phyloP scores from a whole-genome alignment of 2,329 filamentous ascomycete species.

The Hortaea sp. region DNA sequence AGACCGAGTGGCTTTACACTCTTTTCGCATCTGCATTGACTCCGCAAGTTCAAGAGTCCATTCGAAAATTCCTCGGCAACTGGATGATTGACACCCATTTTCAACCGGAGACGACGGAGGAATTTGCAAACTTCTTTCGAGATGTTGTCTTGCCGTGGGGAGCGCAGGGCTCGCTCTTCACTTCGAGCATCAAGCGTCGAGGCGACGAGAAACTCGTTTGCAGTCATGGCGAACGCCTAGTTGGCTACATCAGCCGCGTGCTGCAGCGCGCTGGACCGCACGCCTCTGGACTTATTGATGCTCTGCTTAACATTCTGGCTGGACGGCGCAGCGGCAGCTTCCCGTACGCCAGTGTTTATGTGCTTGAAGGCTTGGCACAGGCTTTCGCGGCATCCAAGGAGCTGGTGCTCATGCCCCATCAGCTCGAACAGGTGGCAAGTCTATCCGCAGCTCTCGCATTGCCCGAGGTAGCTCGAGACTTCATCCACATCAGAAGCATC shows the following conservation, averaged over 20 bases:
- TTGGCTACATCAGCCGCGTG: constrained; percentile 26
- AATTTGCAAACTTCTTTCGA: constrained; percentile 28
- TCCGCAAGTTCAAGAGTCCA: constrained; percentile 34
- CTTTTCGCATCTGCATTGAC: constrained; percentile 33
- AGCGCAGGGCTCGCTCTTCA: constrained; percentile 35
- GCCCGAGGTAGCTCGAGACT: constrained; percentile 34
- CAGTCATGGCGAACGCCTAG: constrained; percentile 31
- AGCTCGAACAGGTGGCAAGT: constrained; percentile 26
- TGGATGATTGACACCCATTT: constrained; percentile 31
- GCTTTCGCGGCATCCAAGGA: constrained; percentile 18
- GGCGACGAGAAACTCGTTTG: constrained; percentile 24
- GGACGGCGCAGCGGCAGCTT: constrained; percentile 25
- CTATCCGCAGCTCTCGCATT: constrained; percentile 29
- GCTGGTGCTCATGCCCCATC: constrained; percentile 12
- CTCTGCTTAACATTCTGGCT: constrained; percentile 26
- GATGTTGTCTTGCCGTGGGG: constrained; percentile 38
- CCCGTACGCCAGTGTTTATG: constrained; percentile 31
- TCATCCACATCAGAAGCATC: constrained; percentile 21
- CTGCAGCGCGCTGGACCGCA: constrained; percentile 11
- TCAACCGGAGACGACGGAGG: constrained; percentile 11
- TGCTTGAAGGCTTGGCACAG: constrained; percentile 32
- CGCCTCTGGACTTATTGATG: constrained; percentile 15
- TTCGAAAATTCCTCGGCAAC: constrained; percentile 35
- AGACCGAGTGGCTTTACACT: constrained; percentile 32
- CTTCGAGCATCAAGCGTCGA: constrained; percentile 24